Evolutionary conservation across 352 stramenopile genomes (phyloP), one percentile per base, ranked within the genome.

Genomic region (Pythium rishiriense): DNA sequence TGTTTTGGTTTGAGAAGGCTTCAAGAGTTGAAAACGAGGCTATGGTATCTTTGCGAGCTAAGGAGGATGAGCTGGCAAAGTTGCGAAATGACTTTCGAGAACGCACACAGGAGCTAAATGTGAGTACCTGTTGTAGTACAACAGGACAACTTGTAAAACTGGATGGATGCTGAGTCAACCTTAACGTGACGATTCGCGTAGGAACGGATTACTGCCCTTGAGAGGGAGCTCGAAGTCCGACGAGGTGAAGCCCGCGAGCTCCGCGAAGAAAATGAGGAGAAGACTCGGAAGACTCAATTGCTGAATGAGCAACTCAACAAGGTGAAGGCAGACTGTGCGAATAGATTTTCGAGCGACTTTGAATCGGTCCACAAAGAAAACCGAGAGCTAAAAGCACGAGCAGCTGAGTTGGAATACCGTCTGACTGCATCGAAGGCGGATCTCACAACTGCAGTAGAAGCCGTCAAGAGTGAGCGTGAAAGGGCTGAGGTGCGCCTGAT

Each of bases 281-380:
- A 90, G 39, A 77, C 76, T 28, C 74, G 73, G 11, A 85, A 87
- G 46, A 78, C 84, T 10, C 75, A 88, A 41, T 46, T 85, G 24
- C 62, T 93, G 19, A 89, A 87, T 29, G 76, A 91, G n/a, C 69
- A 93, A 58, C 73, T 93, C 10, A 83, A 81, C 49, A 90, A 90
- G 59, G 82, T 90, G n/a, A 87, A 90, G 29, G 70, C 76, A 7
- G 80, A 88, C 46, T 87, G 75, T 58, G 79, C 73, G 0, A 81
- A 62, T 41, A 58, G 76, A 10, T 86, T 85, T 24, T 75, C 73
- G 8, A 76, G 56, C 31, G 80, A 89, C 31, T 73, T 90, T 3
- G 80, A 85, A 28, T 49, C 77, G 5, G 46, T 89, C 7, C 76
- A 85, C 47, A 64, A 78, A 33, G 76, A 91, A 51, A 91, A 91